These are phyloP conservation scores for Anisodus acutangulus DNA, from an alignment of 257 asterid species.

Conservation along the genomic window DNA sequence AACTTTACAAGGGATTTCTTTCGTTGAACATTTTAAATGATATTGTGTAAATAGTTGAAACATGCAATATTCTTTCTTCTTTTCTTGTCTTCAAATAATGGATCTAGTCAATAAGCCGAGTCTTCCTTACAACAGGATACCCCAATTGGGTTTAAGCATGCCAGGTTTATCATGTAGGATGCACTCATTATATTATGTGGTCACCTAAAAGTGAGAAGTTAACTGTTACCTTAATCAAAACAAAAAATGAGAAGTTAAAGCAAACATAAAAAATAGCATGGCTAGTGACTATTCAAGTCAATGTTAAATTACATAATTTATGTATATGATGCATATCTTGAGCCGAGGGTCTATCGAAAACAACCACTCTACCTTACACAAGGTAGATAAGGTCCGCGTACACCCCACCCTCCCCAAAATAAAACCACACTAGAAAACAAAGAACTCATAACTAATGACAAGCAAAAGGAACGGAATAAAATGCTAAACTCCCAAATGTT, in stretches of 20 bases:
- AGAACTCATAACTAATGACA: background rate
- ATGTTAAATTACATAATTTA: background rate
- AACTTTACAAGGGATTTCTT: background rate
- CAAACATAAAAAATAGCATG: background rate
- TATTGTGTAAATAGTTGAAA: background rate
- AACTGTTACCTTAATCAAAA: background rate
- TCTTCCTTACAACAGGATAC: background rate
- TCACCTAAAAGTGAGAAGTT: background rate
- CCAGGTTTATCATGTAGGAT: background rate
- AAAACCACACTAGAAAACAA: background rate
- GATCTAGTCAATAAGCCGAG: background rate
- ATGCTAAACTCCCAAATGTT: background rate
- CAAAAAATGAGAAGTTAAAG: background rate
- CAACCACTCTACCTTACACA: too few relatives aligned
- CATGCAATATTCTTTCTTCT: background rate
- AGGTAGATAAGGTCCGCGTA: too few relatives aligned
- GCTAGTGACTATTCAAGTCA: background rate
- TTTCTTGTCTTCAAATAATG: background rate
- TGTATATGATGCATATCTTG: background rate
- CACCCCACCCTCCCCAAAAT: background rate
- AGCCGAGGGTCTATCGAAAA: too few relatives aligned
- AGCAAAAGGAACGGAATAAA: background rate
- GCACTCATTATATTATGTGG: background rate
- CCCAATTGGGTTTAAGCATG: background rate
- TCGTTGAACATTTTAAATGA: background rate